Percentiles rank a stretch among this genome's conserved stretches.
Evolutionary conservation across 73 alveolate species (phyloP).

Genomic region (Symbiodinium natans): DNA sequence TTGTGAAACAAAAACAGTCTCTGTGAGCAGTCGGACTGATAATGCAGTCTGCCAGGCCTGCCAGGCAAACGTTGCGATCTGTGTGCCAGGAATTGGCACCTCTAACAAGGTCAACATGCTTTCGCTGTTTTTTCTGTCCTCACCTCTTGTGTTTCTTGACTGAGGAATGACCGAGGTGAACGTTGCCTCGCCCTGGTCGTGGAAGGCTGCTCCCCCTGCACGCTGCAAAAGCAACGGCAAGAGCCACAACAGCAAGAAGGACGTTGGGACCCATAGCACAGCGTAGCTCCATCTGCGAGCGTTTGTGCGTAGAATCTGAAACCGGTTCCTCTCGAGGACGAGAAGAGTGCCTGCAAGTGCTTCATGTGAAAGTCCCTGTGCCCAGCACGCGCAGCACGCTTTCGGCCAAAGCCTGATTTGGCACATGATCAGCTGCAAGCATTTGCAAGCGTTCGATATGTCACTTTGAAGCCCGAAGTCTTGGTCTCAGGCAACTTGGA

Average conservation of each 20-base stretch:
- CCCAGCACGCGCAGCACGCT: neutral
- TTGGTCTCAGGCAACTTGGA: neutral
- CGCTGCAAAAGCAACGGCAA: too few relatives aligned
- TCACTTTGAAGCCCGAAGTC: neutral
- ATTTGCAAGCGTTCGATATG: too few relatives aligned
- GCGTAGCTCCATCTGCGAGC: too few relatives aligned
- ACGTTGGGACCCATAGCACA: too few relatives aligned
- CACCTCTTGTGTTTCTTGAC: neutral
- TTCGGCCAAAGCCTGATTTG: neutral
- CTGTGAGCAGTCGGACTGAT: too few relatives aligned
- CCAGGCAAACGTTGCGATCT: neutral
- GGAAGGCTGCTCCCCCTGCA: neutral
- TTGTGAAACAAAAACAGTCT: neutral
- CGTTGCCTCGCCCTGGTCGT: neutral
- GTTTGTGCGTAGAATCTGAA: too few relatives aligned
- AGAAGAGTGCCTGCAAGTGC: neutral
- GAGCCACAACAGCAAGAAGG: too few relatives aligned
- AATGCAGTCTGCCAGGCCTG: too few relatives aligned
- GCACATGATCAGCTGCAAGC: neutral
- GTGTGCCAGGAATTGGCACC: too few relatives aligned
- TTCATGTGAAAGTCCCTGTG: neutral
- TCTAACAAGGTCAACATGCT: too few relatives aligned
- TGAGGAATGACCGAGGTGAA: neutral
- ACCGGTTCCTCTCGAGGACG: too few relatives aligned
- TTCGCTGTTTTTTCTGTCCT: too few relatives aligned